A percentile compares a stretch with the other conserved stretches of the same genome.
Conservation (phyloP, 2,329 filamentous ascomycete species). For the Neocatenulostroma microsporum region DNA sequence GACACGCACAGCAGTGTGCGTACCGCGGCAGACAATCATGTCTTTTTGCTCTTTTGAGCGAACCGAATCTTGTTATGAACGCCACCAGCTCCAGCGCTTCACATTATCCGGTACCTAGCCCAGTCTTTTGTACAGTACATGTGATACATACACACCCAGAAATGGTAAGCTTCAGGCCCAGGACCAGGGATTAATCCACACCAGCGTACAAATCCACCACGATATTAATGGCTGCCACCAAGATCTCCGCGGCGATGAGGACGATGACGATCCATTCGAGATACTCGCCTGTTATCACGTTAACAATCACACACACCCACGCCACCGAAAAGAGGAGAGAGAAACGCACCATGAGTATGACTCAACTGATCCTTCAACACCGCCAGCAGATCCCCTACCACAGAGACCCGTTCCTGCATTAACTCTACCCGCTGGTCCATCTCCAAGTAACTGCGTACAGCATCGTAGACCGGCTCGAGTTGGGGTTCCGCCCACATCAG, state of each 20-base stretch:
- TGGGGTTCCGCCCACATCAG: constrained; percentile 98
- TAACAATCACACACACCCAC: not conserved
- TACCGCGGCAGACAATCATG: no score
- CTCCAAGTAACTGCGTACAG: constrained; percentile 89
- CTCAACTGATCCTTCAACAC: constrained; percentile 94
- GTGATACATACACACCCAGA: not conserved
- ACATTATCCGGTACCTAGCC: not conserved
- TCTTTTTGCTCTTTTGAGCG: no score
- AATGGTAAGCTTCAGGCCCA: no score
- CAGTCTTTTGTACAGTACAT: not conserved
- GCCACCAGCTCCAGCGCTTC: constrained; percentile 2
- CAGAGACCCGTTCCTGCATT: constrained; percentile 80
- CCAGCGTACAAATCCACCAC: constrained; percentile 81
- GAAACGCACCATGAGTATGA: constrained; percentile 76
- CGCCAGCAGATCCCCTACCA: constrained; percentile 86
- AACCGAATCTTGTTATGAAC: no score
- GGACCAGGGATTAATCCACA: constrained; percentile 15
- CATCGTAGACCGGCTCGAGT: constrained; percentile 91
- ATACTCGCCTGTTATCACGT: constrained; percentile 33
- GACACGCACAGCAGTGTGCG: no score
- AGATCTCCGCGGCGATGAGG: constrained; percentile 88
- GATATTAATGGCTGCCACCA: constrained; percentile 81
- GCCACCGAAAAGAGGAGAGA: not conserved
- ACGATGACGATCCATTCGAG: constrained; percentile 67
- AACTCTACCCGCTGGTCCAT: constrained; percentile 93